Conservation (phyloP, 1,284 basidiomycete genomes). For the Microbotryum scabiosae region DNA sequence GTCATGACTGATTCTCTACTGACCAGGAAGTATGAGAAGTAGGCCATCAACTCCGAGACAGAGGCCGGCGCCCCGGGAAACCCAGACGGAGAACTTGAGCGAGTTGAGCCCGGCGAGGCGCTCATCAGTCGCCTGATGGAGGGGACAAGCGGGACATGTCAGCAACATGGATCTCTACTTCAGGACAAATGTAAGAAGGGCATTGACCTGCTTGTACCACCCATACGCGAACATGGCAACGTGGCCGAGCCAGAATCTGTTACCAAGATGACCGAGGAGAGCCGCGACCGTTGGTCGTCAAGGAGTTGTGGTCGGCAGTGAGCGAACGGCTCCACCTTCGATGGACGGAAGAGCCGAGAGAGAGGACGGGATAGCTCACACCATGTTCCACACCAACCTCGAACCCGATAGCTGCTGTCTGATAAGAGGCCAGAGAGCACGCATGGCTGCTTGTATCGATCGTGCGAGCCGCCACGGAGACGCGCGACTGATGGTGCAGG, state of each 20-base stretch:
- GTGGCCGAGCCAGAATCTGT: constrained; percentile 32
- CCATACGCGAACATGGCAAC: constrained; percentile 28
- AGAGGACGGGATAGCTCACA: constrained; percentile 3
- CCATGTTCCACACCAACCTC: constrained; percentile 29
- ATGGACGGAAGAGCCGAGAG: neutral
- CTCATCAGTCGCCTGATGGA: constrained; percentile 5
- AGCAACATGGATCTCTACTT: neutral
- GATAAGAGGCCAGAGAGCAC: neutral
- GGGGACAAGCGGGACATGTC: neutral
- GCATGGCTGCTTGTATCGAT: too few species aligned
- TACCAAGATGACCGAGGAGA: too few species aligned
- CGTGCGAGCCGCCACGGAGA: too few species aligned
- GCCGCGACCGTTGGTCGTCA: neutral
- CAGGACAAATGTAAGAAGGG: neutral
- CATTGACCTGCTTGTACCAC: constrained; percentile 29
- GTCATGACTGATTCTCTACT: constrained; percentile 10
- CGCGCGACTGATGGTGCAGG: too few species aligned
- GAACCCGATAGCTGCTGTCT: constrained; percentile 26
- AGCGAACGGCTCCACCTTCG: neutral
- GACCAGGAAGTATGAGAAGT: constrained; percentile 66
- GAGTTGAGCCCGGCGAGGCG: constrained; percentile 60
- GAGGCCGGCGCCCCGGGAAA: constrained; percentile 74
- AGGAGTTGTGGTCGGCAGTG: neutral
- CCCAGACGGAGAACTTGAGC: constrained; percentile 72
- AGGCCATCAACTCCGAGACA: constrained; percentile 73